phyloP scores from a whole-genome alignment of 352 stramenopile species.

The Globisporangium polare region DNA sequence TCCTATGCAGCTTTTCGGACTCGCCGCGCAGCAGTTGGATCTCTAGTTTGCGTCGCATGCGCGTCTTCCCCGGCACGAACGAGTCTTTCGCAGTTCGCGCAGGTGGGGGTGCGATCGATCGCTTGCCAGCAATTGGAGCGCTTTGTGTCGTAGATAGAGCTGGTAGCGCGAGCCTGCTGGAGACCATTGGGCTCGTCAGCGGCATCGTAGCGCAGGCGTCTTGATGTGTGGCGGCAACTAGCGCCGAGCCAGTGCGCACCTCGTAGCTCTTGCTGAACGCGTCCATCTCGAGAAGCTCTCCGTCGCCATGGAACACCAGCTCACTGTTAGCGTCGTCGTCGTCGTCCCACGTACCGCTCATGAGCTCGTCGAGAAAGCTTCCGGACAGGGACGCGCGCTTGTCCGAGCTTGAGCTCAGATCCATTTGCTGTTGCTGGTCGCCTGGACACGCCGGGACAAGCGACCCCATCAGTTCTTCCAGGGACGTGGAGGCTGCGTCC shows the following conservation, averaged over 20 bases:
- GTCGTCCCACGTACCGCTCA: background rate
- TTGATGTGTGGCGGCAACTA: background rate
- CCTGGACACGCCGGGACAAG: background rate
- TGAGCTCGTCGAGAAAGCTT: background rate
- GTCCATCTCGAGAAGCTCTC: background rate
- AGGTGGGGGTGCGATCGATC: background rate
- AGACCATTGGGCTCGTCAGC: background rate
- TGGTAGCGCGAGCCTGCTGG: background rate
- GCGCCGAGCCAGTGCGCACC: too few relatives aligned
- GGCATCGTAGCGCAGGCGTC: background rate
- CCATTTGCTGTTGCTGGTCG: background rate
- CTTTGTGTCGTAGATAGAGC: too few relatives aligned
- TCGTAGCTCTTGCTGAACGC: background rate
- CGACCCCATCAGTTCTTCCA: background rate
- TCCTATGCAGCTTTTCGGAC: background rate
- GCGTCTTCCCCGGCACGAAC: background rate
- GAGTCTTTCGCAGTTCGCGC: too few relatives aligned
- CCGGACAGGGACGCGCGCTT: background rate
- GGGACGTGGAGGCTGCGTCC: background rate
- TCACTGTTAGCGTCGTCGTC: background rate
- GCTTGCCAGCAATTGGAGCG: background rate
- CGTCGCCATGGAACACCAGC: background rate
- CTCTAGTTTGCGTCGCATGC: constrained; percentile 6
- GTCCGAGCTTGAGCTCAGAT: background rate
- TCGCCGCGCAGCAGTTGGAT: constrained; percentile 7